phyloP scores from a whole-genome alignment of 345 rosid genomes.

The Sonneratia caseolaris region DNA sequence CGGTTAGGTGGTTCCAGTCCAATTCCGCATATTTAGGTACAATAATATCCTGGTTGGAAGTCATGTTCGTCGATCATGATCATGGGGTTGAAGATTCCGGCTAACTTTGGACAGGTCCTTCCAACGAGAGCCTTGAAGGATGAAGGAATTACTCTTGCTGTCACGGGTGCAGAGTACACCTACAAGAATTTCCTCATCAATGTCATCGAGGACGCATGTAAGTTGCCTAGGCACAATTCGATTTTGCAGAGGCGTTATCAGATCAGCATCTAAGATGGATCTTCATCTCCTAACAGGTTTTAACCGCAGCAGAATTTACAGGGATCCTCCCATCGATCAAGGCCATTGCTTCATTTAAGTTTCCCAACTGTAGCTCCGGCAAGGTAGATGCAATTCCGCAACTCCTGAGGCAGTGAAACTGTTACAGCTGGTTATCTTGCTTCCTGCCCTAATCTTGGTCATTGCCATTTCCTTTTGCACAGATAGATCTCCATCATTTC shows the following conservation, averaged over 20 bases:
- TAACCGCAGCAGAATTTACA: slow-evolving; percentile 50
- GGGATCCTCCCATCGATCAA: slow-evolving; percentile 78
- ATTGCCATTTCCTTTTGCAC: slow-evolving; percentile 4
- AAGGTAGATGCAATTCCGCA: slow-evolving; percentile 37
- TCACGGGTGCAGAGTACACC: too few species aligned
- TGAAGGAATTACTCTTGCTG: slow-evolving; percentile 75
- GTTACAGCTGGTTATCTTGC: background rate
- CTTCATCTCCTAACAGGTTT: slow-evolving; percentile 33
- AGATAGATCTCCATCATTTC: slow-evolving; percentile 82
- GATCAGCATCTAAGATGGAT: background rate
- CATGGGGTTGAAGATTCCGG: background rate
- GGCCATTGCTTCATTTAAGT: slow-evolving; percentile 64
- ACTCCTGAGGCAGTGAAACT: background rate
- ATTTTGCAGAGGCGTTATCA: background rate
- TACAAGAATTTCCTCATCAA: too few species aligned
- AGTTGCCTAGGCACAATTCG: slow-evolving; percentile 8
- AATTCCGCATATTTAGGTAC: background rate
- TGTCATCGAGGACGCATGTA: too few species aligned
- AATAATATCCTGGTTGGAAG: too few species aligned
- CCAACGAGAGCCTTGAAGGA: slow-evolving; percentile 64
- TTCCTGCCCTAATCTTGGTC: background rate
- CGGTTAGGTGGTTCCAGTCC: slow-evolving; percentile 1
- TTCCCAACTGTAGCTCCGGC: slow-evolving; percentile 68
- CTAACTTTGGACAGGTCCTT: slow-evolving; percentile 40
- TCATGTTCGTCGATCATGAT: background rate